Base-by-base conservation (phyloP, 1,284 basidiomycete genomes). In the Mycosarcoma mackinlayi region DNA sequence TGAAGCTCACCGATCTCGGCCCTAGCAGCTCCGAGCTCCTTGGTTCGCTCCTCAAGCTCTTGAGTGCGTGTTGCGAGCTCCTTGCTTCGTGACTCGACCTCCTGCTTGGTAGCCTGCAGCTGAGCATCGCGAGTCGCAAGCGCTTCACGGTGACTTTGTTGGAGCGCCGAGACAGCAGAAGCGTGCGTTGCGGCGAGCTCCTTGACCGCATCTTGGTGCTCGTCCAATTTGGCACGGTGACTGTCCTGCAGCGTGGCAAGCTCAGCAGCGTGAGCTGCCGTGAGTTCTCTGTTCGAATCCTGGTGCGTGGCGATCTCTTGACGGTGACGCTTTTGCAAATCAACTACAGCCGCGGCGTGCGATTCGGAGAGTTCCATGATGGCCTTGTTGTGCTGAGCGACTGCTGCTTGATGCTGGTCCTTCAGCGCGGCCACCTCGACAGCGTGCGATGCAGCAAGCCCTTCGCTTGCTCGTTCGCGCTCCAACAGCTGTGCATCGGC, bases 1-100 rank as follows among this genome's bases (percentile, higher is more conserved):
- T 72, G 64, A n/a, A 72, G 60, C 46, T 63, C 55, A 14, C 38
- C 59, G 35, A 67, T 63, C 49, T 72, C 63, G 6, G 35, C 41
- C 45, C 51, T 56, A 33, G 65, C 70, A 16, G 40, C 30, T 9
- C 23, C 19, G 8, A 72, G 59, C 60, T 66, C 58, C 7, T 47
- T 45, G 13, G 27, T 57, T 18, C 48, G 47, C 13, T 38, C 38
- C n/a, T 41, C 56, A 34, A 66, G 56, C 42, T 50, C 48, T 18
- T 30, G 42, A 11, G 27, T 40, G 13, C 25, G 28, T 4, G 38
- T 21, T 2, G 42, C 53, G 6, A 57, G 45, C 35, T 53, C 48
- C 38, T 51, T 35, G n/a, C 23, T 49, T 23, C 44, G 42, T 16
- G 44, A 41, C 14, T 54, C 56, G 33, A 66, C 41, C 34, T 55